These are phyloP conservation scores for Nakazawaea wickerhamii DNA, from an alignment of 805 yeast species.

Conservation along the genomic window DNA sequence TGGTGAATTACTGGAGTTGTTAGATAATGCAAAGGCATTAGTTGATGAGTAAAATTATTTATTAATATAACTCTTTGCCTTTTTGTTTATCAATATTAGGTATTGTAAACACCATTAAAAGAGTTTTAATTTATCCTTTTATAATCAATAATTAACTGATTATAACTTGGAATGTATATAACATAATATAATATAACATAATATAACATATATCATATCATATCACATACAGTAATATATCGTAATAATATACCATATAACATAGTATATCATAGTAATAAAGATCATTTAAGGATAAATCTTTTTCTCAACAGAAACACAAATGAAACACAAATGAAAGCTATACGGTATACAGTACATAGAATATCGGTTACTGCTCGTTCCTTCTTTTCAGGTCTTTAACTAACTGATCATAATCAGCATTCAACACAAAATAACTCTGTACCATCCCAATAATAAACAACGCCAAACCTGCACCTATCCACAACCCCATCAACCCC, in stretches of 20 bases:
- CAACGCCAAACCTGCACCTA: constrained; percentile 51
- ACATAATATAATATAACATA: too few species aligned
- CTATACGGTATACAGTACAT: neutral
- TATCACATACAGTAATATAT: too few species aligned
- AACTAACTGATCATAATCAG: constrained; percentile 28
- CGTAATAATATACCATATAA: too few species aligned
- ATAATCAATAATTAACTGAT: too few species aligned
- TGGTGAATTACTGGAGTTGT: constrained; percentile 85
- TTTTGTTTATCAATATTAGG: neutral
- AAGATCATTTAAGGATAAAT: too few species aligned
- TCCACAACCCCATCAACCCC: constrained; percentile 59
- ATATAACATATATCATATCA: too few species aligned
- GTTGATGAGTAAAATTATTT: constrained; percentile 51
- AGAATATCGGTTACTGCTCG: neutral
- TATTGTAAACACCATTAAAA: constrained; percentile 7
- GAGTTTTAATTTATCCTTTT: neutral
- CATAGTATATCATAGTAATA: too few species aligned
- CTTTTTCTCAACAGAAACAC: too few species aligned
- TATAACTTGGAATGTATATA: too few species aligned
- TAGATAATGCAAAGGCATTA: constrained; percentile 74
- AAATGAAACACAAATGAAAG: neutral
- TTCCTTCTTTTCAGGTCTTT: constrained; percentile 22
- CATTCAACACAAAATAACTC: constrained; percentile 22
- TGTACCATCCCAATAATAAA: constrained; percentile 43
- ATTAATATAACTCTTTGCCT: constrained; percentile 8